phyloP scores from a whole-genome alignment of 805 yeast genomes.

The Diddensiella caesifluorescens region DNA sequence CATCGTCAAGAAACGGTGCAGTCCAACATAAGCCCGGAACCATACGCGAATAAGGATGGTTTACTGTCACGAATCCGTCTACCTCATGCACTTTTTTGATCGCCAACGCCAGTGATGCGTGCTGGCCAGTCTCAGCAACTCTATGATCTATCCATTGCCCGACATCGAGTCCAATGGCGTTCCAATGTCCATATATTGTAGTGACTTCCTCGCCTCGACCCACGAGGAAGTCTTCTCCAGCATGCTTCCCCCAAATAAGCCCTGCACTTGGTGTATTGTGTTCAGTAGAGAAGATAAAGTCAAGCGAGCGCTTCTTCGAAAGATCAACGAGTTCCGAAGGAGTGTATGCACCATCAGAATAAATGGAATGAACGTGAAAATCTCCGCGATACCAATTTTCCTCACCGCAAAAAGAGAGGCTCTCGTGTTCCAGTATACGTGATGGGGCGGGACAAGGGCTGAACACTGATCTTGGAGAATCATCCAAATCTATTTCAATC shows the following conservation, averaged over 20 bases:
- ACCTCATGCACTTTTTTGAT: constrained; percentile 7
- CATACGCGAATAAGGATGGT: constrained; percentile 11
- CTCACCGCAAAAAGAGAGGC: not conserved
- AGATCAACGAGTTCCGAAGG: constrained; percentile 6
- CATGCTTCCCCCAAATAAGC: constrained; percentile 12
- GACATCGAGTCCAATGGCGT: constrained; percentile 11
- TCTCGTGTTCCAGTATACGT: not conserved
- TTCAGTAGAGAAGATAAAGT: constrained; percentile 15
- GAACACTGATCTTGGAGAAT: not conserved
- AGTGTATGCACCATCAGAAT: constrained; percentile 10
- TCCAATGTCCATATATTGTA: constrained; percentile 16
- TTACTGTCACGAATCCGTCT: constrained; percentile 12
- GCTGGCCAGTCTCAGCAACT: not conserved
- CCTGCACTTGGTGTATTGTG: constrained; percentile 15
- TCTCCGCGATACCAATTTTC: constrained; percentile 14
- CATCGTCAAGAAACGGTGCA: constrained; percentile 5
- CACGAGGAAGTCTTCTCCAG: constrained; percentile 7
- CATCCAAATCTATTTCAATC: not conserved
- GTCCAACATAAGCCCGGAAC: constrained; percentile 4
- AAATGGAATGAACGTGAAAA: constrained; percentile 11
- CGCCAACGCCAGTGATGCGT: constrained; percentile 1
- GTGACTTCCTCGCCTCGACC: constrained; percentile 17
- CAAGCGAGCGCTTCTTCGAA: constrained; percentile 7
- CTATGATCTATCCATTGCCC: constrained; percentile 13
- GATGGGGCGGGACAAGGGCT: constrained; percentile 5